Conservation (phyloP, 768 basidiomycete species). For the Pluteus cervinus region DNA sequence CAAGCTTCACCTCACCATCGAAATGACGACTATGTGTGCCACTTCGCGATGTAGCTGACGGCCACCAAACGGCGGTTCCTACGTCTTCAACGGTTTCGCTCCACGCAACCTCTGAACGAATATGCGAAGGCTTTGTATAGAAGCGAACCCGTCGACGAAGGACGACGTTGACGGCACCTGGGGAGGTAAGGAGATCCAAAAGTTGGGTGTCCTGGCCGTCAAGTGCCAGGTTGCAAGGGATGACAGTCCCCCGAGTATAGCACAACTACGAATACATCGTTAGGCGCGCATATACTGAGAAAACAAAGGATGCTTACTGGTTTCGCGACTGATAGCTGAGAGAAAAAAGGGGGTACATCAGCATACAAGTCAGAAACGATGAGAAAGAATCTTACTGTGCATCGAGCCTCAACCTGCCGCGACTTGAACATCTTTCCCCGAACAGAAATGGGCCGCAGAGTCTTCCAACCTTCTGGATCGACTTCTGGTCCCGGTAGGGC, state of each 20-base stretch:
- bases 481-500: slow-evolving; percentile 38
- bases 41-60: slow-evolving; percentile 23
- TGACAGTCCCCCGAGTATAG: slow-evolving; percentile 42
- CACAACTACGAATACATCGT: slow-evolving; percentile 24
- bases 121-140: slow-evolving; percentile 30
- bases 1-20: slow-evolving; percentile 46
- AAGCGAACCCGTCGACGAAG: slow-evolving; percentile 37
- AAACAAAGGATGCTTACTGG: slow-evolving; percentile 27
- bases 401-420: slow-evolving; percentile 32
- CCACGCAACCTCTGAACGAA: slow-evolving; percentile 35
- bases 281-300: not conserved
- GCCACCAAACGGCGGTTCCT: slow-evolving; percentile 43
- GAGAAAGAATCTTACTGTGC: slow-evolving; percentile 27
- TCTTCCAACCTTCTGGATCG: slow-evolving; percentile 52
- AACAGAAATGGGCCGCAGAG: slow-evolving; percentile 31
- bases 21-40: slow-evolving; percentile 31
- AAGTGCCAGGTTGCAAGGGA: slow-evolving; percentile 40
- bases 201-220: slow-evolving; percentile 30
- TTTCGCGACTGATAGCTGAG: slow-evolving; percentile 40
- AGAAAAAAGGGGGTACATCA: slow-evolving; percentile 2
- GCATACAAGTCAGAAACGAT: not conserved
- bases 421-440: slow-evolving; percentile 35
- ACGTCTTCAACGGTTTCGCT: slow-evolving; percentile 39
- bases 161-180: slow-evolving; percentile 31
- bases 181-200: slow-evolving; percentile 36